phyloP scores from a whole-genome alignment of 352 stramenopile species.

The Phytophthora agathidicida region DNA sequence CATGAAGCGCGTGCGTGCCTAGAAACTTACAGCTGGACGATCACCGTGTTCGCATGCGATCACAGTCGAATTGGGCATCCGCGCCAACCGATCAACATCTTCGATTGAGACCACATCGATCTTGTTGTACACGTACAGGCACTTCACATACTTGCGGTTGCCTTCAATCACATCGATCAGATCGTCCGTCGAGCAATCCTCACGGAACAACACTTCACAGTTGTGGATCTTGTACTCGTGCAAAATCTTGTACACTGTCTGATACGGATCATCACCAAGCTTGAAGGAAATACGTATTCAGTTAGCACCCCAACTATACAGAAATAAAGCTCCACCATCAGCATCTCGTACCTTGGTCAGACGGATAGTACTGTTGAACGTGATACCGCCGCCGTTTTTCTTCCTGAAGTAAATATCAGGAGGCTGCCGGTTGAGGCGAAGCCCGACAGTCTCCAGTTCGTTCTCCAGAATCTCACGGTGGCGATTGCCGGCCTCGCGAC shows the following conservation, averaged over 20 bases:
- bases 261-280: constrained; percentile 88
- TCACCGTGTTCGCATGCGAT: constrained; percentile 92
- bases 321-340: constrained; percentile 22
- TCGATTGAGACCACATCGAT: constrained; percentile 99
- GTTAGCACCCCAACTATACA: constrained; percentile 6
- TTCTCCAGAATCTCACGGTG: constrained; percentile 97
- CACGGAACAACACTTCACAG: constrained; percentile 96
- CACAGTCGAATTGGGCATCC: constrained; percentile 96
- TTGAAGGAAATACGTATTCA: constrained; percentile 14
- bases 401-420: constrained; percentile 97
- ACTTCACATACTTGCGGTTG: constrained; percentile 99
- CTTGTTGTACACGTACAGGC: constrained; percentile 99
- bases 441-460: constrained; percentile 98
- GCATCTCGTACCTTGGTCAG: constrained; percentile 95
- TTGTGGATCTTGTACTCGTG: constrained; percentile 99
- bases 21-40: constrained; percentile 60
- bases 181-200: constrained; percentile 97
- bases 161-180: constrained; percentile 99
- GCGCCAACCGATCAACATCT: constrained; percentile 97
- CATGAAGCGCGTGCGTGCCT: too few species aligned
- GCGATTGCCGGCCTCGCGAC: constrained; percentile 97
- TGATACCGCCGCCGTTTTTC: constrained; percentile 95
- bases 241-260: constrained; percentile 91
- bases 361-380: constrained; percentile 96
- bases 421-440: constrained; percentile 97